Evolutionary conservation across 331 rosid genomes (phyloP).

Genomic region (Saraca asoca): DNA sequence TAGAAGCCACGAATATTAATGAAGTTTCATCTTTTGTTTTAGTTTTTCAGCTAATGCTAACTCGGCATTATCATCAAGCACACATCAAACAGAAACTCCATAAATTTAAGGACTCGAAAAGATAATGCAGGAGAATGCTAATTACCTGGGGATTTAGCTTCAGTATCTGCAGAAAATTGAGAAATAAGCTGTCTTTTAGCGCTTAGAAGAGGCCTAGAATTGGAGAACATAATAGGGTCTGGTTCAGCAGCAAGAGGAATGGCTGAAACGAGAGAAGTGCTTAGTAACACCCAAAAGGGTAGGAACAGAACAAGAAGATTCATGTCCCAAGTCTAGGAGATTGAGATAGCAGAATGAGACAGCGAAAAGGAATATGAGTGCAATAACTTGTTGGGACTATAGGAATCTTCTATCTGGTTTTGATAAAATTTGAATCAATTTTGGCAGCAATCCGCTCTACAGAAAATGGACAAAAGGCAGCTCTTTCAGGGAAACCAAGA

Average conservation of each 20-base stretch:
- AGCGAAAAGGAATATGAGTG: conserved; percentile 5
- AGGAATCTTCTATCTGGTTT: conserved; percentile 40
- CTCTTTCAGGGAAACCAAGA: conserved; percentile 64
- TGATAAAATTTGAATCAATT: conserved; percentile 33
- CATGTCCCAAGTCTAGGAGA: conserved; percentile 39
- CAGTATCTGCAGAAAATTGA: conserved; percentile 50
- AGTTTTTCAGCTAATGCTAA: conserved; percentile 28
- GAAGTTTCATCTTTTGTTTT: conserved; percentile 28
- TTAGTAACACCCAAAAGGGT: conserved; percentile 45
- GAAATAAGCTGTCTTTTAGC: conserved; percentile 35
- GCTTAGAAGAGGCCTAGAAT: conserved; percentile 28
- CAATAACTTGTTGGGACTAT: conserved; percentile 22
- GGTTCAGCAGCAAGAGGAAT: conserved; percentile 43
- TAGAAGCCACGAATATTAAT: conserved; percentile 1
- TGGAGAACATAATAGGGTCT: conserved; percentile 35
- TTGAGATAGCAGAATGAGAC: conserved; percentile 28
- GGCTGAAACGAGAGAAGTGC: conserved; percentile 37
- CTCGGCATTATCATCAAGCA: conserved; percentile 26
- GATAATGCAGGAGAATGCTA: conserved; percentile 5
- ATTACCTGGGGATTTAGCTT: conserved; percentile 80
- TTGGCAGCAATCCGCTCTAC: conserved; percentile 30
- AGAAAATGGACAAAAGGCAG: conserved; percentile 50
- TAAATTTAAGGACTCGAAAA: neutral
- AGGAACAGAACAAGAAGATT: conserved; percentile 42
- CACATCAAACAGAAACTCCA: conserved; percentile 3